Evolutionary conservation across 805 yeast species (phyloP).

Genomic region (Suhomyces xylopsoci): DNA sequence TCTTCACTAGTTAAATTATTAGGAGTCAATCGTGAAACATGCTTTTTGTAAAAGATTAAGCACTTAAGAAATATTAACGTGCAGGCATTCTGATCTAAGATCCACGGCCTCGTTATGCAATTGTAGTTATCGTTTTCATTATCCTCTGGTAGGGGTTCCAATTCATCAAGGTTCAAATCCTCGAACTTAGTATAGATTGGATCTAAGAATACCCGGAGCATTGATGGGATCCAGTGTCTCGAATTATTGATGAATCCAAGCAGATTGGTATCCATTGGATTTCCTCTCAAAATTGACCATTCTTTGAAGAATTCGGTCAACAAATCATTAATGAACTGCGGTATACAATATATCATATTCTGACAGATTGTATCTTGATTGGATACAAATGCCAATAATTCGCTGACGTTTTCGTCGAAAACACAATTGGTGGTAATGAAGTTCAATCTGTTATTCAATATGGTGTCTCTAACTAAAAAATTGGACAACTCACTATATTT

Average conservation of each 20-base stretch:
- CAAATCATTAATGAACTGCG: conserved; percentile 11
- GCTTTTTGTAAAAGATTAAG: conserved; percentile 10
- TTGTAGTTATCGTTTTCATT: conserved; percentile 4
- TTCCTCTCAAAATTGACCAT: not conserved
- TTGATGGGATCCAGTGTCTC: not conserved
- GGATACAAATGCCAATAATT: conserved; percentile 16
- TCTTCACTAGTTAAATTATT: conserved; percentile 9
- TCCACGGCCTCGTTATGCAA: conserved; percentile 4
- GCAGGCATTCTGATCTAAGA: conserved; percentile 8
- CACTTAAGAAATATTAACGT: conserved; percentile 7
- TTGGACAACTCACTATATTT: conserved; percentile 8
- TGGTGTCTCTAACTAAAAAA: conserved; percentile 1
- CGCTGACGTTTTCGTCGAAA: conserved; percentile 15
- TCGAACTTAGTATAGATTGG: not conserved
- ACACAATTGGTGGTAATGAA: conserved; percentile 21
- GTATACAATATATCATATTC: conserved; percentile 16
- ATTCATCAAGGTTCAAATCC: not conserved
- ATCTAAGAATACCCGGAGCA: not conserved
- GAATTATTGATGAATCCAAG: not conserved
- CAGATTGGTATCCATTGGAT: not conserved
- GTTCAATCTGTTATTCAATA: conserved; percentile 14
- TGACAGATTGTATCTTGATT: conserved; percentile 6
- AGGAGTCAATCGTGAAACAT: not conserved
- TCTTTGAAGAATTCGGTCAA: conserved; percentile 6
- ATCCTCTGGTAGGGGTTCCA: conserved; percentile 6